A percentile compares a stretch with the other conserved stretches of the same genome.
These are phyloP conservation scores for Phalaenopsis aphrodite DNA, from an alignment of 106 monocot species.

Conservation along the genomic window DNA sequence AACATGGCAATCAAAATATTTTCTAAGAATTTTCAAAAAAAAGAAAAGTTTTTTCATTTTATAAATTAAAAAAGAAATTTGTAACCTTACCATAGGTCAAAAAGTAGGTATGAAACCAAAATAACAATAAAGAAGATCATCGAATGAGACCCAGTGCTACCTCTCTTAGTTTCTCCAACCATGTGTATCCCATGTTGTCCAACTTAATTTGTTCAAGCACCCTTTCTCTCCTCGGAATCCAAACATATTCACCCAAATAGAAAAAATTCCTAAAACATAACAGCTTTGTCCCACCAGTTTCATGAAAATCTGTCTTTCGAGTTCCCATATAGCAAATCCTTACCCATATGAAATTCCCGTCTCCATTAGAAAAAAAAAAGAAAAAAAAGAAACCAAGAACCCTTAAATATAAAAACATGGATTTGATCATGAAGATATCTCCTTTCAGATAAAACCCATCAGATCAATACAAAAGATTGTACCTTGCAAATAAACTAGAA, in stretches of 20 bases:
- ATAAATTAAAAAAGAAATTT: background rate
- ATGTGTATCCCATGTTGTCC: slow-evolving; percentile 3
- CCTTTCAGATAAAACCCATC: background rate
- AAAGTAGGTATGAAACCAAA: background rate
- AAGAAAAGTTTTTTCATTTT: too few species aligned
- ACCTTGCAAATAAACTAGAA: background rate
- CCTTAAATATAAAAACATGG: background rate
- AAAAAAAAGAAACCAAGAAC: background rate
- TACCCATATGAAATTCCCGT: background rate
- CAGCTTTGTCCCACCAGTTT: background rate
- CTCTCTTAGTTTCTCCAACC: background rate
- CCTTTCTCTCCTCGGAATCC: background rate
- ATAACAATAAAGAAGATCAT: background rate
- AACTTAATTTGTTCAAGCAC: background rate
- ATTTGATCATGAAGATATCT: background rate
- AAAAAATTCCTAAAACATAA: background rate
- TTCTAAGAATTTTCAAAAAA: too few species aligned
- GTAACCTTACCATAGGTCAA: background rate
- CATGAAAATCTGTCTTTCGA: background rate
- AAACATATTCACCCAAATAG: background rate
- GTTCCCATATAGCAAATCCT: background rate
- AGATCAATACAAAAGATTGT: background rate
- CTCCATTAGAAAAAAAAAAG: background rate
- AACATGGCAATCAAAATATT: too few species aligned
- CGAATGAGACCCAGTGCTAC: background rate